Percentiles rank a stretch among this genome's conserved stretches.
Evolutionary conservation across 139 green algal species (phyloP).

Genomic region (Micractinium sp.): DNA sequence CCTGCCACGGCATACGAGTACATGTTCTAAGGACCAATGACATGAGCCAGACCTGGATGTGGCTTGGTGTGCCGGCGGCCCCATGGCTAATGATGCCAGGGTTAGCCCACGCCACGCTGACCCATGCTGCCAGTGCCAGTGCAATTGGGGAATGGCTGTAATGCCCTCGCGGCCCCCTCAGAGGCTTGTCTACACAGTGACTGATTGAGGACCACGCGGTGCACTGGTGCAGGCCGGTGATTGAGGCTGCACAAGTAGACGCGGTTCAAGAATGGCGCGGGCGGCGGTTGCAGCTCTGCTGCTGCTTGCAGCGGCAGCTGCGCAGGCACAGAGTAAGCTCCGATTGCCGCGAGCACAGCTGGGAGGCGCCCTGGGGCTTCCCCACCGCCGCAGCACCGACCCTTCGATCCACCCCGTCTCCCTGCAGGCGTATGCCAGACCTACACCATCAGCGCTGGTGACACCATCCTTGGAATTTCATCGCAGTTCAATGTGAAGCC

Average conservation of each 20-base stretch:
- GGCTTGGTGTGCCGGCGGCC: no score
- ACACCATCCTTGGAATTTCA: constrained; percentile 37
- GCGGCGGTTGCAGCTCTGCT: neutral
- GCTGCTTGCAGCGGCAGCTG: constrained; percentile 1
- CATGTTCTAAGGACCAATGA: no score
- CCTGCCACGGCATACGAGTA: no score
- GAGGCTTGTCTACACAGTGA: no score
- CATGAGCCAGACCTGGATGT: no score
- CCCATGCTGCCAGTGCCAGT: no score
- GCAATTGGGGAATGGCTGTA: no score
- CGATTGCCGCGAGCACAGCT: neutral
- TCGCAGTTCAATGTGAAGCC: constrained; percentile 12
- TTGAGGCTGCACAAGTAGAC: neutral
- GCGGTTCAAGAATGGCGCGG: neutral
- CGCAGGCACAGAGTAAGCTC: neutral
- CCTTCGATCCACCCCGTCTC: neutral
- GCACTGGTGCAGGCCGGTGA: no score
- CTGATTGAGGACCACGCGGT: no score
- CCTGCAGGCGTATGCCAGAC: constrained; percentile 30
- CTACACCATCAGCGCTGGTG: constrained; percentile 29
- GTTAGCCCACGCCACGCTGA: no score
- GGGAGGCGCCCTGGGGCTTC: neutral
- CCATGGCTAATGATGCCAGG: no score
- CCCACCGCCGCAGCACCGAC: neutral
- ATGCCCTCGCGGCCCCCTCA: no score